Percentiles rank a stretch among this genome's conserved stretches.
These are phyloP conservation scores for Geranium brycei DNA, from an alignment of 345 rosid genomes.

Conservation along the genomic window DNA sequence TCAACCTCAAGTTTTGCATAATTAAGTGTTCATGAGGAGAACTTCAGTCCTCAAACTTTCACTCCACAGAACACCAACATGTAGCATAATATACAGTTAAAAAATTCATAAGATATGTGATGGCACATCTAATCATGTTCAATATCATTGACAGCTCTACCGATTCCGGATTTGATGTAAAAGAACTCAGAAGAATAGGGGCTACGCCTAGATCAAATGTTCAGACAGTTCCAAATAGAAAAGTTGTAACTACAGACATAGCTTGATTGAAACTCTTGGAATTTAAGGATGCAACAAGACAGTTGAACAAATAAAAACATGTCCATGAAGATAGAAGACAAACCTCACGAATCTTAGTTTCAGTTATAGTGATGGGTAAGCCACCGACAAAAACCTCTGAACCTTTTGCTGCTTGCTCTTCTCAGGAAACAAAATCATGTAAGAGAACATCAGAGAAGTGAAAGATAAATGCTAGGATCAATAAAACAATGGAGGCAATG, in stretches of 20 bases:
- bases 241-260: background rate
- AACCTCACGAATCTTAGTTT: slow-evolving; percentile 1
- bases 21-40: too few species aligned
- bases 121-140: background rate
- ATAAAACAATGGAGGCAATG: background rate
- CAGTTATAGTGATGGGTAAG: background rate
- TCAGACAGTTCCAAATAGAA: background rate
- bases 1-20: too few species aligned
- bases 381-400: slow-evolving; percentile 3
- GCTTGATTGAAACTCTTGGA: background rate
- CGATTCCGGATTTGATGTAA: background rate
- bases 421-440: background rate
- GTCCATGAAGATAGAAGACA: background rate
- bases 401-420: background rate
- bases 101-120: too few species aligned
- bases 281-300: background rate
- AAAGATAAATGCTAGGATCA: background rate
- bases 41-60: too few species aligned
- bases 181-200: background rate
- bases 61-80: too few species aligned
- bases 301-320: background rate
- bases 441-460: background rate
- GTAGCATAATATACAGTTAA: too few species aligned
- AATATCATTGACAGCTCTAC: background rate
- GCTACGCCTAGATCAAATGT: background rate